phyloP scores from a whole-genome alignment of 192 early-diverging fungal species.

The Umbelopsis isabellina region DNA sequence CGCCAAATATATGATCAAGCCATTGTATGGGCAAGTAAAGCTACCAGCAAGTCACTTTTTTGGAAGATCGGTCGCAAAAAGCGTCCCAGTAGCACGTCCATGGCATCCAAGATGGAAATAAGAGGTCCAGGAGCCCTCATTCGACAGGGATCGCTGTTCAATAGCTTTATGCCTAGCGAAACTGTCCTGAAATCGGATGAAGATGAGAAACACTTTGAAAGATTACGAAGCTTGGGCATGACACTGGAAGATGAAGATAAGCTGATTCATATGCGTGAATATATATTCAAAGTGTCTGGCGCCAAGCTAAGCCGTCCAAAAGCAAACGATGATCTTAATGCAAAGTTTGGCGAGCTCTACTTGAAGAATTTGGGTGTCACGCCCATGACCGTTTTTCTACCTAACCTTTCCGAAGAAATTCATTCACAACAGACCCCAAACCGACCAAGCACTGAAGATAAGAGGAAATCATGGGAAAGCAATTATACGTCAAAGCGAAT shows the following conservation, averaged over 20 bases:
- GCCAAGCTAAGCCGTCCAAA: conserved; percentile 47
- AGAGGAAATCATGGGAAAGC: background rate
- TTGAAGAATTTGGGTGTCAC: conserved; percentile 67
- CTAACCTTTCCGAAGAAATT: conserved; percentile 29
- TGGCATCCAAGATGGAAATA: conserved; percentile 20
- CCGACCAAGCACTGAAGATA: background rate
- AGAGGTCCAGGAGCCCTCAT: conserved; percentile 10
- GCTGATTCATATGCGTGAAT: conserved; percentile 71
- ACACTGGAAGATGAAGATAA: conserved; percentile 76
- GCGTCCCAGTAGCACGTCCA: background rate
- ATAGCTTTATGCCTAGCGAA: conserved; percentile 27
- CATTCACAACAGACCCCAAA: conserved; percentile 9
- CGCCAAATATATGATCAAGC: conserved; percentile 66
- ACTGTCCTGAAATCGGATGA: conserved; percentile 49
- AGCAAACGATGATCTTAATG: conserved; percentile 24
- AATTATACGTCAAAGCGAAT: background rate
- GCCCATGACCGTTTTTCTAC: conserved; percentile 71
- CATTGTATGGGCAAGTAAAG: conserved; percentile 53
- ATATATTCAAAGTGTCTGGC: conserved; percentile 73
- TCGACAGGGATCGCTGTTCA: conserved; percentile 36
- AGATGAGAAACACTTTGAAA: conserved; percentile 53
- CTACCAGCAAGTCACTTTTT: conserved; percentile 47
- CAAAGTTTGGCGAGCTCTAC: conserved; percentile 47
- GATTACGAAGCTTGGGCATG: conserved; percentile 71
- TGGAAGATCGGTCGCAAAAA: conserved; percentile 57